phyloP scores from a whole-genome alignment of 495 filamentous ascomycete species.

The Aspergillus kassunensis region DNA sequence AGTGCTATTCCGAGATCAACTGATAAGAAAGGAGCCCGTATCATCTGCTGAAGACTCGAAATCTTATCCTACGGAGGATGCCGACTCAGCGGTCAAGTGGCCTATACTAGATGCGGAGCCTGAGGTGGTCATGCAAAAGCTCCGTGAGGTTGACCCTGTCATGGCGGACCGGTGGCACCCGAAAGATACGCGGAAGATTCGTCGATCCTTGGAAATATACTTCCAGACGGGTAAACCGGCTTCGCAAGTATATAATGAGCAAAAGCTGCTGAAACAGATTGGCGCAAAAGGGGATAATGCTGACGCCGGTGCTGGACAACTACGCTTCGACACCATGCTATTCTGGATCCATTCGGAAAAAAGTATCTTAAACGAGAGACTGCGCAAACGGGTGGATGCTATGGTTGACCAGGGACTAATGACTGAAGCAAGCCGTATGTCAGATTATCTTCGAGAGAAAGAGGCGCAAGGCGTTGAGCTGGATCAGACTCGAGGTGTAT shows the following conservation, averaged over 20 bases:
- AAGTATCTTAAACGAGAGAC: conserved; percentile 59
- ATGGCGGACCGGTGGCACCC: conserved; percentile 96
- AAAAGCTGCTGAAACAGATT: conserved; percentile 38
- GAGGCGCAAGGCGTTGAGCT: conserved; percentile 48
- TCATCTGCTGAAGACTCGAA: conserved; percentile 18
- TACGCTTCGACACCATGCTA: conserved; percentile 60
- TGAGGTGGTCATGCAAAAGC: conserved; percentile 63
- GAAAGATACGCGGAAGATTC: conserved; percentile 84
- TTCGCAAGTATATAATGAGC: conserved; percentile 84
- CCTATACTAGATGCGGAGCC: conserved; percentile 70
- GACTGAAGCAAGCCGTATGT: conserved; percentile 61
- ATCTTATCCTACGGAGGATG: not conserved
- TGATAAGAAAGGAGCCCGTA: conserved; percentile 43
- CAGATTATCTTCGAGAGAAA: conserved; percentile 46
- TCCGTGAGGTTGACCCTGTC: conserved; percentile 76
- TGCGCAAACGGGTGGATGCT: conserved; percentile 71
- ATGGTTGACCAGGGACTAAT: conserved; percentile 79
- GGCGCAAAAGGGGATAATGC: conserved; percentile 16
- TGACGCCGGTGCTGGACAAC: conserved; percentile 19
- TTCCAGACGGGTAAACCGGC: conserved; percentile 72
- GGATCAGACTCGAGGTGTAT: conserved; percentile 77
- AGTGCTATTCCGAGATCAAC: conserved; percentile 68
- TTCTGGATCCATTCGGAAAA: conserved; percentile 83
- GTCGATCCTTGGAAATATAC: conserved; percentile 84
- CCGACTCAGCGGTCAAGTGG: conserved; percentile 40